phyloP scores from a whole-genome alignment of 352 stramenopile genomes.

The Pythium utonaiense region DNA sequence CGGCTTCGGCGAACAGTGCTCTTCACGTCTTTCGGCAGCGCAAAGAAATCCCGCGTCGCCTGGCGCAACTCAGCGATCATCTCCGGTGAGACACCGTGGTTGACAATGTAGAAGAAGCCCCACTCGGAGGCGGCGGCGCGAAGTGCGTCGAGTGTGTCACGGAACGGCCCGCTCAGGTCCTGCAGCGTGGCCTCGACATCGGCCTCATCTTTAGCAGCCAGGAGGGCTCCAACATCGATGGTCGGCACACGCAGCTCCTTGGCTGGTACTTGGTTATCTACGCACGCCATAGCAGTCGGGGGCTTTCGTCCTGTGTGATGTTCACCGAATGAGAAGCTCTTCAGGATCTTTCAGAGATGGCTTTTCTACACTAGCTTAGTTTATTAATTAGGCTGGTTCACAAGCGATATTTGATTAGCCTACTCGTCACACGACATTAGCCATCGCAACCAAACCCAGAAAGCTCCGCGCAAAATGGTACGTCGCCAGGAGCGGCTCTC shows the following conservation, averaged over 20 bases:
- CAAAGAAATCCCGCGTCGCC: constrained; percentile 79
- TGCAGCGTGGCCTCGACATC: constrained; percentile 21
- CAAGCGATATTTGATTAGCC: too few species aligned
- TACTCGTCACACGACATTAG: too few species aligned
- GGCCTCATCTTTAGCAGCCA: constrained; percentile 26
- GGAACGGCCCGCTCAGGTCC: neutral
- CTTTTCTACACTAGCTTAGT: too few species aligned
- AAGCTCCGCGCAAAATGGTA: neutral
- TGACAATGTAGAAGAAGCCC: constrained; percentile 91
- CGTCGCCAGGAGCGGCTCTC: neutral
- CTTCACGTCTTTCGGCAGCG: constrained; percentile 53
- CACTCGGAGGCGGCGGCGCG: constrained; percentile 62
- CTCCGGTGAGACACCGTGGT: constrained; percentile 57
- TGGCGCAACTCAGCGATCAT: constrained; percentile 62
- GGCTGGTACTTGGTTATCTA: too few species aligned
- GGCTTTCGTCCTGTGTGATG: too few species aligned
- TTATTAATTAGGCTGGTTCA: too few species aligned
- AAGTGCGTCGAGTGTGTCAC: constrained; percentile 29
- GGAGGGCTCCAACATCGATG: constrained; percentile 44
- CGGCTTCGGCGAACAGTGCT: constrained; percentile 45
- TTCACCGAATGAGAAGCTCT: too few species aligned
- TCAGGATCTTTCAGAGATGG: too few species aligned
- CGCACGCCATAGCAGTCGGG: too few species aligned
- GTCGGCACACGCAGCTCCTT: constrained; percentile 27
- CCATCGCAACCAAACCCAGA: neutral